Base-by-base conservation (phyloP, 108 stramenopile species). In the Fistulifera solaris region DNA sequence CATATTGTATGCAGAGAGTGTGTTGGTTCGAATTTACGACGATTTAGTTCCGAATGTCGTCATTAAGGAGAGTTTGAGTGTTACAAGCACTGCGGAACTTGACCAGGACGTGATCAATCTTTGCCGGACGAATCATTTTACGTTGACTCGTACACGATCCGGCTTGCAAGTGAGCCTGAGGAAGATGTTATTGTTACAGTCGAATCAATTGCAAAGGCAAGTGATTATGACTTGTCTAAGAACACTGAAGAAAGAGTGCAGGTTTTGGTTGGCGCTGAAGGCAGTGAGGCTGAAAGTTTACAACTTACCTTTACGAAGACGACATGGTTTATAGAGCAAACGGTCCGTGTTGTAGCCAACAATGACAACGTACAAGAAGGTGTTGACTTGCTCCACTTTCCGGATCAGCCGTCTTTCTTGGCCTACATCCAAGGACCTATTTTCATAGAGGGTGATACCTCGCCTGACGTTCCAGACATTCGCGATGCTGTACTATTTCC, bases 321-420 rank as follows among this genome's bases (percentile, higher is more conserved):
- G 1, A 65, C 65, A 45, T 71, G 70, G 70, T 52, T 28, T 38
- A 18, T 54, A 43, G 21, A 41, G 35, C 40, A 54, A 7, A 41
- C 56, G 1, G 52, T 71, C 1, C 13, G 21, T n/a, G 70, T 71
- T 41, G 17, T 64, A 7, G 70, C 70, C 38, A 48, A 54, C 17
- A 56, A 71, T 28, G 70, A 71, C 27, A 35, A 48, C 12, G 44
- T 61, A 2, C 58, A 65, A 40, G 70, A 71, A 35, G 70, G 70
- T 19, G 70, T 71, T 15, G 64, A 71, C 39, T 55, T 58, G 25
- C 43, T 71, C 0, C 47, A 55, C 27, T 71, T 71, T 40, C 56
- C 70, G 19, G 65, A 63, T n/a, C 63, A 71, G 53, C 70, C 70
- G n/a, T 65, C 70, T 3, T 45, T 61, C 58, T 28, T 69, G 47